These are phyloP conservation scores for Coix lacrymajobi DNA, from an alignment of 176 grass and related monocot genomes.

Conservation along the genomic window DNA sequence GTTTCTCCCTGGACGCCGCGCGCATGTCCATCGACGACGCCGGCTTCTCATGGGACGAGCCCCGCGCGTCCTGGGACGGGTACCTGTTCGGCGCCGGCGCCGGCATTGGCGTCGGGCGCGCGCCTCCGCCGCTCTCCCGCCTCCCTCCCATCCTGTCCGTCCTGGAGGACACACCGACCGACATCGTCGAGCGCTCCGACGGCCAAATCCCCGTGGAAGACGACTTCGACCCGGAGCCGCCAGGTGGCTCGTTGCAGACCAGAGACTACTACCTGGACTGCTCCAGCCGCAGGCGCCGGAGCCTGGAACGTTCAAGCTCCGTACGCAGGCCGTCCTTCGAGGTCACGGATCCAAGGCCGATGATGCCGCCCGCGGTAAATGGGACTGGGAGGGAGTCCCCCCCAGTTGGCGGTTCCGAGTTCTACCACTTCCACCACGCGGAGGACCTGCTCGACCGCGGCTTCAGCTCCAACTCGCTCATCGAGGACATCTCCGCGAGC, in stretches of 20 bases:
- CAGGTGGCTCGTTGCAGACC: constrained; percentile 64
- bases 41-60: constrained; percentile 82
- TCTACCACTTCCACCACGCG: constrained; percentile 73
- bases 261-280: constrained; percentile 83
- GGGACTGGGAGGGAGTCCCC: constrained; percentile 52
- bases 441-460: constrained; percentile 76
- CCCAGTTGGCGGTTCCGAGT: constrained; percentile 71
- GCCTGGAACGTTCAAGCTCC: constrained; percentile 74
- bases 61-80: constrained; percentile 95
- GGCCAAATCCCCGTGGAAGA: constrained; percentile 94
- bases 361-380: not conserved
- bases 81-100: constrained; percentile 64
- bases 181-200: constrained; percentile 72
- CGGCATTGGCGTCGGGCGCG: constrained; percentile 42
- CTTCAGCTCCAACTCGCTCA: constrained; percentile 82
- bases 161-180: constrained; percentile 58
- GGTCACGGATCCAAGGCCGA: constrained; percentile 39
- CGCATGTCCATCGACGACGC: constrained; percentile 95
- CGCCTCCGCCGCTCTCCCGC: constrained; percentile 58
- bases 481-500: constrained; percentile 83
- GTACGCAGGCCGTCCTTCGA: constrained; percentile 39
- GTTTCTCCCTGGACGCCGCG: constrained; percentile 84
- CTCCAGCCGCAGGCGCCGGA: constrained; percentile 56
- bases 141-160: constrained; percentile 91
- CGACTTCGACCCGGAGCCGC: constrained; percentile 37